Conservation (phyloP, 1,139 yeast species). For the Sugiyamaella castrensis region DNA sequence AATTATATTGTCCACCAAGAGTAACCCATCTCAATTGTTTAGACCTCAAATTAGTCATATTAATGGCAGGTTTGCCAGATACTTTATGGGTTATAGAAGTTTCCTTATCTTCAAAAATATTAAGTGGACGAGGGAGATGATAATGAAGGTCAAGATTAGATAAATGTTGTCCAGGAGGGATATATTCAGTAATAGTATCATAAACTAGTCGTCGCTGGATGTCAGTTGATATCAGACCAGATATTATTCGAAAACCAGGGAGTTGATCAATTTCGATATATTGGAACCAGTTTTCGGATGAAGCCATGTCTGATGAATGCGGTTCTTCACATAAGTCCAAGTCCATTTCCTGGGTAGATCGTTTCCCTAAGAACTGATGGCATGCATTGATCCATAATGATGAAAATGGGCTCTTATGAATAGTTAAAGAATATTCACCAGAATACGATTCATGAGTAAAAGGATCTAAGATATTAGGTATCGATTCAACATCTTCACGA, state of each 20-base stretch:
- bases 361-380: neutral
- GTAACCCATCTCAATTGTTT: constrained; percentile 45
- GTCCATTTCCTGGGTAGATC: neutral
- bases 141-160: constrained; percentile 41
- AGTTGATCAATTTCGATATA: constrained; percentile 27
- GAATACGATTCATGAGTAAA: constrained; percentile 3
- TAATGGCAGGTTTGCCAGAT: constrained; percentile 17
- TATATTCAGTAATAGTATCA: constrained; percentile 34
- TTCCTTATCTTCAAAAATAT: constrained; percentile 18
- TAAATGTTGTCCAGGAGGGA: constrained; percentile 36
- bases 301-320: too few species aligned
- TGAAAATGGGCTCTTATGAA: neutral
- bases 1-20: constrained; percentile 46
- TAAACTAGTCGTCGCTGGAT: constrained; percentile 35
- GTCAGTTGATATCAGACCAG: constrained; percentile 27
- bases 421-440: constrained; percentile 13
- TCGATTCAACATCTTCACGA: constrained; percentile 15
- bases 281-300: neutral
- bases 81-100: constrained; percentile 16
- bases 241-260: constrained; percentile 38
- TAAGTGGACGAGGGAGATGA: constrained; percentile 25
- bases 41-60: constrained; percentile 24
- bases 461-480: constrained; percentile 16
- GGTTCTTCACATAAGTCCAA: too few species aligned
- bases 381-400: neutral